A percentile compares a stretch with the other conserved stretches of the same genome.
Evolutionary conservation across 257 asterid species (phyloP).

Genomic region (Dorcoceras hygrometricum): DNA sequence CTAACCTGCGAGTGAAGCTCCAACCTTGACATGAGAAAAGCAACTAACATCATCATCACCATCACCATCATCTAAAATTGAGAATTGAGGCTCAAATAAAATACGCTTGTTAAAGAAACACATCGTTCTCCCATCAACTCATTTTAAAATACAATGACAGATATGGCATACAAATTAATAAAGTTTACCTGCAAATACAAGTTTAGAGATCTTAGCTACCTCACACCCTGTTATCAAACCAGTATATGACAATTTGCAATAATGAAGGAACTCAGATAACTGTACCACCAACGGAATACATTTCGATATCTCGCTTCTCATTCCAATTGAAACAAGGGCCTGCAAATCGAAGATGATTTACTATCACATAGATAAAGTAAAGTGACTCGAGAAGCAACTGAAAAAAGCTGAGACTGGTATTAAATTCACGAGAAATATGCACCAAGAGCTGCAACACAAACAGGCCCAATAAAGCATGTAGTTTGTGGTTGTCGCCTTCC

Average conservation of each 20-base stretch:
- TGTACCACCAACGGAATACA: constrained; percentile 50
- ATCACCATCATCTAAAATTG: constrained; percentile 47
- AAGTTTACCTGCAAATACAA: constrained; percentile 54
- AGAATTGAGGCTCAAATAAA: constrained; percentile 9
- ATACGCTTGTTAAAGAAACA: constrained; percentile 12
- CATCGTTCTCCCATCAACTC: constrained; percentile 4
- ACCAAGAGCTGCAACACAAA: constrained; percentile 84
- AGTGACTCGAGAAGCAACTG: constrained; percentile 19
- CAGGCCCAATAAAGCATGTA: constrained; percentile 71
- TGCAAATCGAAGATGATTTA: constrained; percentile 39
- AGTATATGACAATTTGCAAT: constrained; percentile 61
- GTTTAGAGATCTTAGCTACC: constrained; percentile 40
- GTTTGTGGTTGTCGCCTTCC: constrained; percentile 58
- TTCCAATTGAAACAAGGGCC: constrained; percentile 70
- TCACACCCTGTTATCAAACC: constrained; percentile 65
- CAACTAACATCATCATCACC: constrained; percentile 46
- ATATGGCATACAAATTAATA: not conserved
- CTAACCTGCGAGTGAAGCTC: constrained; percentile 78
- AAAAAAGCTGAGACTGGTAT: constrained; percentile 32
- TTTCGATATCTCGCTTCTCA: constrained; percentile 36
- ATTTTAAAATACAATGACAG: constrained; percentile 6
- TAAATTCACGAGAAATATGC: constrained; percentile 36
- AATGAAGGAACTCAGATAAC: constrained; percentile 53
- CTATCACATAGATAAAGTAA: constrained; percentile 20
- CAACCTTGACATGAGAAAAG: constrained; percentile 77